These are phyloP conservation scores for Ascocoryne sarcoides DNA, from an alignment of 2,329 filamentous ascomycete species.

Conservation along the genomic window DNA sequence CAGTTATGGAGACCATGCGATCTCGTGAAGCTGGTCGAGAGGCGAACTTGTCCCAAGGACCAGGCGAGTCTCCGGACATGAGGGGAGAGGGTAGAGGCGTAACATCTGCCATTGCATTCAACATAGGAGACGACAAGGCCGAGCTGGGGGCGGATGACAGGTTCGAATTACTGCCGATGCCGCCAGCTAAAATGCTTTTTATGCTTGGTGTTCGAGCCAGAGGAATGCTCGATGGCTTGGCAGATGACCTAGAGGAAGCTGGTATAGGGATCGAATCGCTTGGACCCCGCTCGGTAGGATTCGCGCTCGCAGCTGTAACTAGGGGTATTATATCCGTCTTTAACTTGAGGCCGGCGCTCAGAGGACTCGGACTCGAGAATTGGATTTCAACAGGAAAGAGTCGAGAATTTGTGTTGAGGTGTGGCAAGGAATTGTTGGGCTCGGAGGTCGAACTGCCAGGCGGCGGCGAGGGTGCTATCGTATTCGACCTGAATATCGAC, in stretches of 20 bases:
- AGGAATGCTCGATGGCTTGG: constrained; percentile 11
- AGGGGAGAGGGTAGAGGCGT: constrained; percentile 74
- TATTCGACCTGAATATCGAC: constrained; percentile 30
- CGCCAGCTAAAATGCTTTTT: constrained; percentile 43
- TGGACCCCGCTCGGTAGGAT: constrained; percentile 10
- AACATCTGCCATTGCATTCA: constrained; percentile 67
- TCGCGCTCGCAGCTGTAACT: constrained; percentile 19
- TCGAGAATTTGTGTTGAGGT: constrained; percentile 20
- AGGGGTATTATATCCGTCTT: constrained; percentile 30
- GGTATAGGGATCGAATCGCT: constrained; percentile 12
- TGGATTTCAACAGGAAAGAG: constrained; percentile 11
- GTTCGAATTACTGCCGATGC: constrained; percentile 33
- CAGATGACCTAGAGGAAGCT: constrained; percentile 2
- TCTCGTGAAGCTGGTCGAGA: constrained; percentile 42
- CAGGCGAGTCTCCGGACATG: constrained; percentile 54
- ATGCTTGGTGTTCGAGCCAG: constrained; percentile 53
- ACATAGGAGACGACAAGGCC: constrained; percentile 61
- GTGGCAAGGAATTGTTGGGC: constrained; percentile 11
- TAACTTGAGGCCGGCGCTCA: constrained; percentile 28
- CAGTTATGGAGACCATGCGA: constrained; percentile 29
- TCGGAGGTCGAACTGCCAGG: constrained; percentile 8
- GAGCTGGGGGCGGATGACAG: constrained; percentile 53
- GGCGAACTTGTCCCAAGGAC: constrained; percentile 52
- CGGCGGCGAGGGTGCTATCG: constrained; percentile 32
- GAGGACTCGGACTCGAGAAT: constrained; percentile 16